phyloP scores from a whole-genome alignment of 2,329 filamentous ascomycete species.

The Fusarium scirpi region DNA sequence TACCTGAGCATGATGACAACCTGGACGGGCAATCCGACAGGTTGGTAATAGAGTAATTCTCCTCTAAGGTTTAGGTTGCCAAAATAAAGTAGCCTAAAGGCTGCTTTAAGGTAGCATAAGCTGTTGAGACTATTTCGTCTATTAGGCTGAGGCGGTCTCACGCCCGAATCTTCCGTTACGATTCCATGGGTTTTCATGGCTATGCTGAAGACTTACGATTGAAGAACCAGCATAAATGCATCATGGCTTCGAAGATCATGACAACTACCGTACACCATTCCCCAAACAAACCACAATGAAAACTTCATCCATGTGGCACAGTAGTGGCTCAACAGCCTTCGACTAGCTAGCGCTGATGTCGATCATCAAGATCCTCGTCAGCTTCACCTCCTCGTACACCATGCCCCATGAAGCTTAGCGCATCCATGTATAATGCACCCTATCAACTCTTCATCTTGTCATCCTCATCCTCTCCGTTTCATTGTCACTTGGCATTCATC shows the following conservation, averaged over 20 bases:
- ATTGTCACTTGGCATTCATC: background rate
- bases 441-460: background rate
- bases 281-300: accelerated
- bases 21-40: background rate
- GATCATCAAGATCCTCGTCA: background rate
- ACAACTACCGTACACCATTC: background rate
- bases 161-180: background rate
- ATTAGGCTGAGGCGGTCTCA: accelerated
- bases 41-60: no score
- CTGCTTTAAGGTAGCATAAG: accelerated
- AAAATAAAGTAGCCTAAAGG: no score
- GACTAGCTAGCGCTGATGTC: background rate
- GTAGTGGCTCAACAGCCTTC: background rate
- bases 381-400: background rate
- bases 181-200: background rate
- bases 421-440: background rate
- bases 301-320: background rate
- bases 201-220: background rate
- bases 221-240: background rate
- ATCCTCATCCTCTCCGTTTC: background rate
- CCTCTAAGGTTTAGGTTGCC: no score
- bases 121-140: accelerated
- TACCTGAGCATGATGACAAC: no score
- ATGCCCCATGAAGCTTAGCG: background rate
- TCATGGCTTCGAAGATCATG: no score